These are phyloP conservation scores for Botrytis squamosa DNA, from an alignment of 2,329 filamentous ascomycete genomes.

Conservation along the genomic window DNA sequence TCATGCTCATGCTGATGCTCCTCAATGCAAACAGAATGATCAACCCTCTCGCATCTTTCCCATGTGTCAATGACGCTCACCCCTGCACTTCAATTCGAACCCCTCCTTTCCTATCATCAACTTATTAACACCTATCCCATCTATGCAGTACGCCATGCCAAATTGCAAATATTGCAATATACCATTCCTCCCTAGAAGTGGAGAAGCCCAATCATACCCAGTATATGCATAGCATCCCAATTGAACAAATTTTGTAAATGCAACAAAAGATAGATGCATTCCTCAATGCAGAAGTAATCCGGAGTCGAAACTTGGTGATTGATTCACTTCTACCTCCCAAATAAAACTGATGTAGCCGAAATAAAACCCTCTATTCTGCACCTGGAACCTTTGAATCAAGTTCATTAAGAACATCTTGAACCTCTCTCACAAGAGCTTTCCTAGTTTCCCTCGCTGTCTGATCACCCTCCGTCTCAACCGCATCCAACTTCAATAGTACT, in stretches of 20 bases:
- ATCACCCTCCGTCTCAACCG: slow-evolving; percentile 71
- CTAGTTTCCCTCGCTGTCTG: slow-evolving; percentile 61
- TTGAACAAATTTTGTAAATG: background rate
- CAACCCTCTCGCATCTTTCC: background rate
- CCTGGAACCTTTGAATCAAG: slow-evolving; percentile 50
- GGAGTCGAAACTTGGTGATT: background rate
- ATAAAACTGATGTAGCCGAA: background rate
- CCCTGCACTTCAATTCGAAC: background rate
- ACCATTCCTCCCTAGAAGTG: background rate
- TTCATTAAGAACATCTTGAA: slow-evolving; percentile 63
- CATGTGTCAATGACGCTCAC: slow-evolving; percentile 6
- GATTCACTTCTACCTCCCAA: background rate
- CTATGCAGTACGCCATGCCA: slow-evolving; percentile 9
- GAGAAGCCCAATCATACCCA: background rate
- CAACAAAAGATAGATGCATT: background rate
- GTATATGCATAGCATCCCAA: slow-evolving; percentile 3
- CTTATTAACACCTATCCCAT: background rate
- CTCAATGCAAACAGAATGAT: background rate
- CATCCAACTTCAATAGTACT: slow-evolving; percentile 73
- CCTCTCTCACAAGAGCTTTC: slow-evolving; percentile 71
- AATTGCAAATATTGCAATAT: background rate
- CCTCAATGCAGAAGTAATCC: background rate
- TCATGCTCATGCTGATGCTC: background rate
- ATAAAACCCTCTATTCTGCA: background rate
- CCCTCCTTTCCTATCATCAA: background rate